phyloP scores from a whole-genome alignment of 192 early-diverging fungal genomes.

The Rhizophlyctis rosea region DNA sequence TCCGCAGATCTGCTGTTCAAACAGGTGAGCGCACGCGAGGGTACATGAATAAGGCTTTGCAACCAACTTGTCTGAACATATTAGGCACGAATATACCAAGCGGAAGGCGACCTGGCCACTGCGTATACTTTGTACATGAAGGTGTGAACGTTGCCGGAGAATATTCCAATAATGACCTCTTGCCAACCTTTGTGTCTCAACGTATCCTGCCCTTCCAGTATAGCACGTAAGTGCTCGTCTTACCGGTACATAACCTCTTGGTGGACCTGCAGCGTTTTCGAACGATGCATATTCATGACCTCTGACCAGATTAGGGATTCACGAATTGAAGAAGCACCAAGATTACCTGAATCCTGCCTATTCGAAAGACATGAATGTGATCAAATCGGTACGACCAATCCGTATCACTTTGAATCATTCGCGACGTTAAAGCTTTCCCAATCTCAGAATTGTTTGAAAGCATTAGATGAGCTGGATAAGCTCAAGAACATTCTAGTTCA shows the following conservation, averaged over 20 bases:
- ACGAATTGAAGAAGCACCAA: neutral
- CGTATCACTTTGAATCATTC: neutral
- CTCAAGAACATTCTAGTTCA: neutral
- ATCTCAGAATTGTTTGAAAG: neutral
- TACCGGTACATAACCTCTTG: slow-evolving; percentile 56
- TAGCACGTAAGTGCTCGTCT: slow-evolving; percentile 54
- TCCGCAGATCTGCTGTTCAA: slow-evolving; percentile 42
- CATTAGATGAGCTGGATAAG: neutral
- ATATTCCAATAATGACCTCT: neutral
- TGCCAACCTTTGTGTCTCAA: neutral
- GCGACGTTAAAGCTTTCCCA: neutral
- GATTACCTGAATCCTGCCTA: neutral
- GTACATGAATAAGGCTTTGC: neutral
- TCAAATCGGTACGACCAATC: neutral
- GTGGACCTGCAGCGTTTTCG: slow-evolving; percentile 41
- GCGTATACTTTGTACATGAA: slow-evolving; percentile 72
- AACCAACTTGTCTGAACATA: neutral
- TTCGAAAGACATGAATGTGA: neutral
- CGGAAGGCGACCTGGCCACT: slow-evolving; percentile 62
- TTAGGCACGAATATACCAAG: slow-evolving; percentile 44
- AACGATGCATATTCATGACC: slow-evolving; percentile 37
- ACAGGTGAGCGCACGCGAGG: slow-evolving; percentile 31
- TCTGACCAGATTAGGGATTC: neutral
- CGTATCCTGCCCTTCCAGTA: neutral
- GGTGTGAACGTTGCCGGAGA: slow-evolving; percentile 49